phyloP scores from a whole-genome alignment of 2,329 filamentous ascomycete genomes.

The Neophaeococcomyces aloes region DNA sequence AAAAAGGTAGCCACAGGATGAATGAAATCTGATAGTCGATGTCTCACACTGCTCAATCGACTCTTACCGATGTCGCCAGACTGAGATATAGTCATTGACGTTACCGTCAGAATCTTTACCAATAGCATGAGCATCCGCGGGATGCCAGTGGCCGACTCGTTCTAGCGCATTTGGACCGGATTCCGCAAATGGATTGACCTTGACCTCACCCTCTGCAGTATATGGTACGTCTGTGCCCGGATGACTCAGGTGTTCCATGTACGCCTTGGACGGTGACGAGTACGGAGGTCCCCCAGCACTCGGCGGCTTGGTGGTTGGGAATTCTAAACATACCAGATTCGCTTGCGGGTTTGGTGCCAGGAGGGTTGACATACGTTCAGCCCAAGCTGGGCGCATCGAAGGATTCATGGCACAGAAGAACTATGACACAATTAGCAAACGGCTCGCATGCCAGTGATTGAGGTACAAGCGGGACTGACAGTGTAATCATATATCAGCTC shows the following conservation, averaged over 20 bases:
- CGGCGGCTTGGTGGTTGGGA: slow-evolving; percentile 61
- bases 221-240: slow-evolving; percentile 61
- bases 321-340: slow-evolving; percentile 59
- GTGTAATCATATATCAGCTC: slow-evolving; percentile 54
- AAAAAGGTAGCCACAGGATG: slow-evolving; percentile 25
- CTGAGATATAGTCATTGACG: slow-evolving; percentile 33
- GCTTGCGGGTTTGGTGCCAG: slow-evolving; percentile 39
- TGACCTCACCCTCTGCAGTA: slow-evolving; percentile 42
- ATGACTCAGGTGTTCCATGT: slow-evolving; percentile 58
- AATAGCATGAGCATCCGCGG: slow-evolving; percentile 45
- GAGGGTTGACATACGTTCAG: slow-evolving; percentile 44
- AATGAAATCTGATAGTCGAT: background rate
- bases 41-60: background rate
- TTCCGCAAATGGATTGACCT: slow-evolving; percentile 37
- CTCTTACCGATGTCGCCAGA: slow-evolving; percentile 32
- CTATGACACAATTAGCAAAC: slow-evolving; percentile 26
- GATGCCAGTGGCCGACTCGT: slow-evolving; percentile 45
- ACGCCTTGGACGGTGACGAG: slow-evolving; percentile 57
- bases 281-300: slow-evolving; percentile 61
- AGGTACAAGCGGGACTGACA: slow-evolving; percentile 32
- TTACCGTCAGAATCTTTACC: slow-evolving; percentile 38
- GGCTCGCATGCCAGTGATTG: background rate
- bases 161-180: slow-evolving; percentile 31
- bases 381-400: slow-evolving; percentile 47
- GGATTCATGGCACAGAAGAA: slow-evolving; percentile 53